These are phyloP conservation scores for Entoloma clypeatum DNA, from an alignment of 1,284 basidiomycete genomes.

Conservation along the genomic window DNA sequence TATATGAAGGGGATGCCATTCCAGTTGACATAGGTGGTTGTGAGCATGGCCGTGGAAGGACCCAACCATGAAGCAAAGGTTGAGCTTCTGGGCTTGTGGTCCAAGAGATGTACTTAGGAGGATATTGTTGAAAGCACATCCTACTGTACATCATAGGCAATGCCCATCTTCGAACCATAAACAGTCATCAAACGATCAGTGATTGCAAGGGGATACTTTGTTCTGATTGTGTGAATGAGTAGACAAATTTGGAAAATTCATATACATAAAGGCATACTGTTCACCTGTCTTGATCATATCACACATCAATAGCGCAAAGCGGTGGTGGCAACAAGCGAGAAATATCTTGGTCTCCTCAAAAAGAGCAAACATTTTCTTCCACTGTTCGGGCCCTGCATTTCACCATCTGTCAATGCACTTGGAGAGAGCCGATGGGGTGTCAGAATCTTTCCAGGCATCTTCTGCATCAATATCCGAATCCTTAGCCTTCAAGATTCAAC, in stretches of 20 bases:
- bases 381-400: conserved; percentile 2
- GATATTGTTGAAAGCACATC: conserved; percentile 21
- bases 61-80: conserved; percentile 21
- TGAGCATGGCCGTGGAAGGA: conserved; percentile 35
- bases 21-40: conserved; percentile 12
- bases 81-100: not conserved
- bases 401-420: conserved; percentile 1
- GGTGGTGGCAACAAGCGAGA: conserved; percentile 3
- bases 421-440: no score
- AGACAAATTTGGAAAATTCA: conserved; percentile 1
- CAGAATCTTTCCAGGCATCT: no score
- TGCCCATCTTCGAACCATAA: conserved; percentile 22
- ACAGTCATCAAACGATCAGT: conserved; percentile 21
- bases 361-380: conserved; percentile 1
- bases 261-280: conserved; percentile 13
- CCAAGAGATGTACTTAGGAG: conserved; percentile 14
- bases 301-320: not conserved
- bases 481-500: no score
- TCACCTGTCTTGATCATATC: no score
- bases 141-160: conserved; percentile 28
- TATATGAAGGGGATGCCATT: not conserved
- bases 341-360: not conserved
- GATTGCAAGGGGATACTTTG: conserved; percentile 33
- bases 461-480: no score
- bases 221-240: conserved; percentile 16